Conservation (phyloP, 768 basidiomycete genomes). For the Serendipita sp. region DNA sequence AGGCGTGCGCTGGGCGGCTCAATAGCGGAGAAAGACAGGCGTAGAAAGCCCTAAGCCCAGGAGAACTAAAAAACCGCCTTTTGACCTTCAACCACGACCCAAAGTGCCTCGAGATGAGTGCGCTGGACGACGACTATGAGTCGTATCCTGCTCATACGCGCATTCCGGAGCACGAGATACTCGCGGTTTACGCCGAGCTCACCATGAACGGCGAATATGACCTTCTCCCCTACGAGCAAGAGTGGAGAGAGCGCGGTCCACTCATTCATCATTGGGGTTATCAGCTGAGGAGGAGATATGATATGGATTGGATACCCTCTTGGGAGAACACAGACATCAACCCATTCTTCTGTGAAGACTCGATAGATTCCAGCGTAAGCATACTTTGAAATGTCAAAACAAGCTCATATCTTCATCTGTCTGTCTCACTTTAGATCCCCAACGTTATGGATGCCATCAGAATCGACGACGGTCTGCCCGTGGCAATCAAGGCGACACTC, state of each 20-base stretch:
- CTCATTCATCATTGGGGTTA: not conserved
- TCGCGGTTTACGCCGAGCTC: not conserved
- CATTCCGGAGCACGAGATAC: not conserved
- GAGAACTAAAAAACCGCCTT: not conserved
- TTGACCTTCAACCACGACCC: not conserved
- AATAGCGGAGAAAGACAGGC: too few relatives aligned
- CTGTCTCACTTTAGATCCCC: not conserved
- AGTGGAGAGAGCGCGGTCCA: constrained; percentile 4
- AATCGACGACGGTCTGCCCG: not conserved
- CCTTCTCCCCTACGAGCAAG: constrained; percentile 3
- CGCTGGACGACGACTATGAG: constrained; percentile 6
- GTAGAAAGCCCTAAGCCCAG: too few relatives aligned
- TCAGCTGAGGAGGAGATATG: not conserved
- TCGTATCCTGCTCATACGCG: constrained; percentile 5
- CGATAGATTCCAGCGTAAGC: constrained; percentile 3
- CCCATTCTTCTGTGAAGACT: constrained; percentile 6
- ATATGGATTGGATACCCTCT: not conserved
- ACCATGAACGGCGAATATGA: constrained; percentile 4
- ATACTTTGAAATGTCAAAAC: not conserved
- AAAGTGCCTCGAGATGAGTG: not conserved
- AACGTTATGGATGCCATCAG: constrained; percentile 1
- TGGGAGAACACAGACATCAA: constrained; percentile 2
- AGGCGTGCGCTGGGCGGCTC: too few relatives aligned
- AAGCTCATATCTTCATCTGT: not conserved
- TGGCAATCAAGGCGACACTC: constrained; percentile 3